A percentile compares a stretch with the other conserved stretches of the same genome.
phyloP scores from a whole-genome alignment of 495 filamentous ascomycete genomes.

The Aspergillus coremiiformis region DNA sequence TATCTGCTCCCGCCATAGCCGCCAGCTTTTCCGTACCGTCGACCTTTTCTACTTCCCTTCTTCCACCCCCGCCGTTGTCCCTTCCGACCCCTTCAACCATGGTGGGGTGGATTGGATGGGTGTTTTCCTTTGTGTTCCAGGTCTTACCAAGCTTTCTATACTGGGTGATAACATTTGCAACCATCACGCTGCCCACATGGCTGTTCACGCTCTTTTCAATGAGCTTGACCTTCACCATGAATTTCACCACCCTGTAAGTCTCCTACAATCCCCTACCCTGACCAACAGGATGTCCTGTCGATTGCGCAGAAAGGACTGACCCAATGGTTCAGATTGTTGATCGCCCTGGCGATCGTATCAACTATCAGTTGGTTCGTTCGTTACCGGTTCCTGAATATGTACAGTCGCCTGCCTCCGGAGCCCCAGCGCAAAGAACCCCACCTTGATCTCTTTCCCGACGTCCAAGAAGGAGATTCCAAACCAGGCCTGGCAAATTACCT shows the following conservation, averaged over 20 bases:
- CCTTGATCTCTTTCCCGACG: slow-evolving; percentile 88
- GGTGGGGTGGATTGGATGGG: slow-evolving; percentile 39
- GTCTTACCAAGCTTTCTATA: slow-evolving; percentile 68
- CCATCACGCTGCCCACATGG: slow-evolving; percentile 81
- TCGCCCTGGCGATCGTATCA: slow-evolving; percentile 66
- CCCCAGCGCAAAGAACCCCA: slow-evolving; percentile 94
- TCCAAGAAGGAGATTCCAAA: slow-evolving; percentile 83
- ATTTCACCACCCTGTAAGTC: slow-evolving; percentile 83
- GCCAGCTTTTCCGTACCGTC: slow-evolving; percentile 16
- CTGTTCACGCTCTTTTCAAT: slow-evolving; percentile 94
- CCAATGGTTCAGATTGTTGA: slow-evolving; percentile 44
- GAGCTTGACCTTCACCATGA: slow-evolving; percentile 94
- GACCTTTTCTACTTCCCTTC: slow-evolving; percentile 16
- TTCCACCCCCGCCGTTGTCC: slow-evolving; percentile 24
- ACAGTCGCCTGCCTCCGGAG: slow-evolving; percentile 84
- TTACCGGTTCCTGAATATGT: slow-evolving; percentile 93
- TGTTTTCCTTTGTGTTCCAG: slow-evolving; percentile 38
- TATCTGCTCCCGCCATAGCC: slow-evolving; percentile 18
- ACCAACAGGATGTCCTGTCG: background rate
- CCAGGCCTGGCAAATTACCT: slow-evolving; percentile 88
- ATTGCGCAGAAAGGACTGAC: background rate
- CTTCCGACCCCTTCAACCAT: slow-evolving; percentile 34
- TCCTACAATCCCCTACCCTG: background rate
- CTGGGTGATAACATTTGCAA: slow-evolving; percentile 75
- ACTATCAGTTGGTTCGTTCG: slow-evolving; percentile 86